Conservation (phyloP, 495 filamentous ascomycete genomes). For the Haplographium delicatum region DNA sequence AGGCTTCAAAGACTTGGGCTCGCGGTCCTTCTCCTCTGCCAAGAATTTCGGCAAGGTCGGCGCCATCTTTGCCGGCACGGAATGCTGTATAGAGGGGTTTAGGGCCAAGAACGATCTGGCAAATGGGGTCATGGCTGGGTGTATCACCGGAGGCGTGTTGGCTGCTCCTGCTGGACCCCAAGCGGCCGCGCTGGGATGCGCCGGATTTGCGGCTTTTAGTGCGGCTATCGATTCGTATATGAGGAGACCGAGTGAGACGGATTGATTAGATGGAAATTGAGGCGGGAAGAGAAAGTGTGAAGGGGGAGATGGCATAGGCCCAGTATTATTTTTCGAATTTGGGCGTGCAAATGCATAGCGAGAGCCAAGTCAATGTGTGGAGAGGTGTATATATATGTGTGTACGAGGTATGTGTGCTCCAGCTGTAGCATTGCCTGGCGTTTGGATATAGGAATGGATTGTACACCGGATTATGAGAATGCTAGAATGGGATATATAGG, state of each 20-base stretch:
- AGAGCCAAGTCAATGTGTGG: background rate
- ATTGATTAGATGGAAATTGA: conserved; percentile 23
- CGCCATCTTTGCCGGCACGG: conserved; percentile 83
- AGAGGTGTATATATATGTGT: conserved; percentile 3
- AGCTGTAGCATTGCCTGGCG: conserved; percentile 7
- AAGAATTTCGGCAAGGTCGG: conserved; percentile 95
- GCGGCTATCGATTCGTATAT: conserved; percentile 92
- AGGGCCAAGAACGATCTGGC: conserved; percentile 89
- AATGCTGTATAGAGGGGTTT: conserved; percentile 90
- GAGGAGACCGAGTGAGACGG: conserved; percentile 54
- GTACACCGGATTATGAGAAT: background rate
- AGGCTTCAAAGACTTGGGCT: conserved; percentile 93
- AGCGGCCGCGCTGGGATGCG: conserved; percentile 84
- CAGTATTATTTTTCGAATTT: no score
- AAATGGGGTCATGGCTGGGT: conserved; percentile 85
- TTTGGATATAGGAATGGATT: conserved; percentile 2
- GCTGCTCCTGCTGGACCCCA: conserved; percentile 83
- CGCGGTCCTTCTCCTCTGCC: conserved; percentile 73
- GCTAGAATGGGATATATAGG: background rate
- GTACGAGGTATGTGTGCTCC: background rate
- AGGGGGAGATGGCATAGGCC: background rate
- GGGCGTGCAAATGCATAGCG: background rate
- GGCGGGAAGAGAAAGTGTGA: background rate
- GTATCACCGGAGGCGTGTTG: conserved; percentile 83
- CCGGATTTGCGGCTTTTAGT: conserved; percentile 92